These are phyloP conservation scores for Heracleum sosnowskyi DNA, from an alignment of 129 eudicot species.

Conservation along the genomic window DNA sequence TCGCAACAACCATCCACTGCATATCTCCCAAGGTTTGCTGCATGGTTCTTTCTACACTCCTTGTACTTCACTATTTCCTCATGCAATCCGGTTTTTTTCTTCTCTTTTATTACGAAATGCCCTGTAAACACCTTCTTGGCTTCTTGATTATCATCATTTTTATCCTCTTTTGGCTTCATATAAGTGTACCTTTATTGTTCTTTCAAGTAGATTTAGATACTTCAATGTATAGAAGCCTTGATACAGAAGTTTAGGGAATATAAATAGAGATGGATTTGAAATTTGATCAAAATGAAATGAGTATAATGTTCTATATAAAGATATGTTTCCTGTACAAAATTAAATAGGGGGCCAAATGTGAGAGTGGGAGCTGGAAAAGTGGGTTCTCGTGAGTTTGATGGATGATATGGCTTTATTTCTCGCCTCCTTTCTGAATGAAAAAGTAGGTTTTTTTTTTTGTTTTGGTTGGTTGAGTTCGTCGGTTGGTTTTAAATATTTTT, in stretches of 20 bases:
- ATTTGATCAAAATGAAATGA: background rate
- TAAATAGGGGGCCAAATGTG: background rate
- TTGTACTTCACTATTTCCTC: constrained; percentile 4
- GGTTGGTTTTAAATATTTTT: background rate
- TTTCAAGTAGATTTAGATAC: background rate
- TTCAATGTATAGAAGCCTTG: background rate
- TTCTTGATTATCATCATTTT: background rate
- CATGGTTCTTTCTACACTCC: constrained; percentile 19
- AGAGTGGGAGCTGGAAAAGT: background rate
- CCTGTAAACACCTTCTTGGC: constrained; percentile 1
- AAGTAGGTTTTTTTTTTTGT: constrained; percentile 12
- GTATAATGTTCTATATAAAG: background rate
- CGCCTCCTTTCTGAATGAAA: constrained; percentile 16
- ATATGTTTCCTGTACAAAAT: background rate
- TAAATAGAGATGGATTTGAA: background rate
- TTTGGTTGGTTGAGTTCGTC: background rate
- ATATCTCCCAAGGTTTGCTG: constrained; percentile 6
- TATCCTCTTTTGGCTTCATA: constrained; percentile 1
- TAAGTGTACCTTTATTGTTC: background rate
- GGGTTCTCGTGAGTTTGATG: constrained; percentile 6
- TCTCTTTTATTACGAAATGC: background rate
- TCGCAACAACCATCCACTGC: constrained; percentile 19
- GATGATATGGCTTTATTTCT: constrained; percentile 12
- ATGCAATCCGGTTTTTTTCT: background rate
- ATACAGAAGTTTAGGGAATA: background rate